Evolutionary conservation across 139 green algal genomes (phyloP).

Genomic region (Marvania coccoides): DNA sequence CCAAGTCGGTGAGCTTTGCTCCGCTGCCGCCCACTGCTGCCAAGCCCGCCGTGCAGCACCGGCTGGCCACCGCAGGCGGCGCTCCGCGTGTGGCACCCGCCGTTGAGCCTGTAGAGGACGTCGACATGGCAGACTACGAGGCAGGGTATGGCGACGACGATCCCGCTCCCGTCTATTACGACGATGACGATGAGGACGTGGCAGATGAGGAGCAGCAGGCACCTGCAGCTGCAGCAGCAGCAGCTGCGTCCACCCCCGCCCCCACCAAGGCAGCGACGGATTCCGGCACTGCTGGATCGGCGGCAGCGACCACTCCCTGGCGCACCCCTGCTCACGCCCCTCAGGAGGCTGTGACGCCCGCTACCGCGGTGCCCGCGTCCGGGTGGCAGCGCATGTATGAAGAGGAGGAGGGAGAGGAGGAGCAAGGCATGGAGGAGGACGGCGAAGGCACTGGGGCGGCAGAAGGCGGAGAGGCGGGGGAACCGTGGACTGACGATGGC

Average conservation of each 20-base stretch:
- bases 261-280: background rate
- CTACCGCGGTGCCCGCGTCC: constrained; percentile 18
- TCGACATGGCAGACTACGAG: background rate
- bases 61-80: background rate
- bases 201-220: background rate
- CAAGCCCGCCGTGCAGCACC: background rate
- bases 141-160: background rate
- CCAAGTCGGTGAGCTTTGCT: constrained; percentile 16
- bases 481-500: constrained; percentile 16
- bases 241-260: background rate
- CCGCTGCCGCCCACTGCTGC: background rate
- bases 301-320: constrained; percentile 13
- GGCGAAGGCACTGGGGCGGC: background rate
- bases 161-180: no score
- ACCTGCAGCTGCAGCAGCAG: background rate
- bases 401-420: constrained; percentile 2
- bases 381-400: constrained; percentile 55
- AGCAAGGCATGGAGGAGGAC: constrained; percentile 6
- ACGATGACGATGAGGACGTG: background rate
- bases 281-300: background rate
- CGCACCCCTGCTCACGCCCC: constrained; percentile 22
- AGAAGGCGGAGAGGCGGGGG: background rate
- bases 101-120: no score
- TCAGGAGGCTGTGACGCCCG: constrained; percentile 14
- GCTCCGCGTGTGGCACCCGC: background rate